A percentile compares a stretch with the other conserved stretches of the same genome.
Evolutionary conservation across 164 flowering plant genomes (phyloP).

Genomic region (Taxillus chinensis): DNA sequence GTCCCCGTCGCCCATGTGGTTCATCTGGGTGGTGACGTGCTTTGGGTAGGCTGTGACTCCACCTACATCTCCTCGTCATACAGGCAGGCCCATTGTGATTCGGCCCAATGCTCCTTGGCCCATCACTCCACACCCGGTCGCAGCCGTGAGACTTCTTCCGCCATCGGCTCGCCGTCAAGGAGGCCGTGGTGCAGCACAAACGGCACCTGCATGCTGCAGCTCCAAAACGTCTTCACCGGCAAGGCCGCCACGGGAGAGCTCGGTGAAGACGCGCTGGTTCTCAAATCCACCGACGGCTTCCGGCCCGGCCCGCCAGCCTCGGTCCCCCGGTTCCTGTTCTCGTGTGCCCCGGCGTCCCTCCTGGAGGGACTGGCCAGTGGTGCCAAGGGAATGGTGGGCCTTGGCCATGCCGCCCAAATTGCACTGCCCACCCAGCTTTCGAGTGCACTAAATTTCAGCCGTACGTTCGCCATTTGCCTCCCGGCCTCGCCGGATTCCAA

Average conservation of each 20-base stretch:
- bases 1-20: constrained; percentile 13
- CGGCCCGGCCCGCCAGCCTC: constrained; percentile 15
- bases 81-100: constrained; percentile 13
- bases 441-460: constrained; percentile 13
- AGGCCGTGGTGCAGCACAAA: constrained; percentile 14
- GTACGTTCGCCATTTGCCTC: constrained; percentile 28
- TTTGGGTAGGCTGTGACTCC: constrained; percentile 22
- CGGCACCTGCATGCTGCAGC: constrained; percentile 17
- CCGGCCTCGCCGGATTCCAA: constrained; percentile 11
- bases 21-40: constrained; percentile 18
- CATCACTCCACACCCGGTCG: neutral
- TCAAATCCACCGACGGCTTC: constrained; percentile 21
- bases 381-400: constrained; percentile 21
- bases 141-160: constrained; percentile 11
- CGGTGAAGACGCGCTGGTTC: constrained; percentile 11
- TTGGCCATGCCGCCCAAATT: constrained; percentile 15
- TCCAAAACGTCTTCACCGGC: constrained; percentile 14
- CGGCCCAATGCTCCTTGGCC: constrained; percentile 20
- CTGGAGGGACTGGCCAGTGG: constrained; percentile 25
- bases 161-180: constrained; percentile 2
- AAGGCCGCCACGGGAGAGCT: constrained; percentile 10
- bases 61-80: constrained; percentile 17
- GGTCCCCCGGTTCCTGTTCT: constrained; percentile 17
- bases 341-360: constrained; percentile 15
- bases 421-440: constrained; percentile 22